Conservation (phyloP, 2,329 filamentous ascomycete species). For the Botrytis paeoniae region DNA sequence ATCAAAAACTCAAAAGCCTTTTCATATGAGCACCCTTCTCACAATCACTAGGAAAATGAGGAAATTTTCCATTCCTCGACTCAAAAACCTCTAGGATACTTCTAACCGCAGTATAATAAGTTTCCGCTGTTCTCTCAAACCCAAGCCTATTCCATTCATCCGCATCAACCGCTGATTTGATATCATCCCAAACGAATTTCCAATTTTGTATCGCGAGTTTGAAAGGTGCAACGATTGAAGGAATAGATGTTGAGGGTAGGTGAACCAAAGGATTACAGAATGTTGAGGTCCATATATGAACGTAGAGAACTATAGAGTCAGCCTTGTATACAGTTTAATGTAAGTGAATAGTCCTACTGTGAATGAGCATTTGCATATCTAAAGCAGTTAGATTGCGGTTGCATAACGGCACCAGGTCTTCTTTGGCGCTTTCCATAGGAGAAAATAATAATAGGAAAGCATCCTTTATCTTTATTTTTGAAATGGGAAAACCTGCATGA, state of each 20-base stretch:
- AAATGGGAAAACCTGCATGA: constrained; percentile 23
- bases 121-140: constrained; percentile 36
- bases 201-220: constrained; percentile 34
- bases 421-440: constrained; percentile 22
- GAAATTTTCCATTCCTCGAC: constrained; percentile 28
- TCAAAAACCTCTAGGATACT: constrained; percentile 31
- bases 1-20: constrained; percentile 30
- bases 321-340: background rate
- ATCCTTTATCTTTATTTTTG: constrained; percentile 35
- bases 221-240: constrained; percentile 29
- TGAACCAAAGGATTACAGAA: constrained; percentile 32
- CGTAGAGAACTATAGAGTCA: constrained; percentile 32
- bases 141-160: constrained; percentile 35
- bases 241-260: constrained; percentile 25
- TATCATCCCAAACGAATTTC: constrained; percentile 35
- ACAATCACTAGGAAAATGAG: constrained; percentile 33
- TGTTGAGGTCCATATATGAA: constrained; percentile 33
- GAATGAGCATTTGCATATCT: constrained; percentile 38
- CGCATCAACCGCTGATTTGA: constrained; percentile 23
- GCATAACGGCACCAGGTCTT: constrained; percentile 26
- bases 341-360: constrained; percentile 28
- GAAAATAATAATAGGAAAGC: constrained; percentile 33
- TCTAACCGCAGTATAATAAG: constrained; percentile 32
- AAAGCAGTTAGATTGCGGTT: constrained; percentile 28
- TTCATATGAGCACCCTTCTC: constrained; percentile 36